Evolutionary conservation across 768 basidiomycete genomes (phyloP).

Genomic region (Rhodotorula graminis): DNA sequence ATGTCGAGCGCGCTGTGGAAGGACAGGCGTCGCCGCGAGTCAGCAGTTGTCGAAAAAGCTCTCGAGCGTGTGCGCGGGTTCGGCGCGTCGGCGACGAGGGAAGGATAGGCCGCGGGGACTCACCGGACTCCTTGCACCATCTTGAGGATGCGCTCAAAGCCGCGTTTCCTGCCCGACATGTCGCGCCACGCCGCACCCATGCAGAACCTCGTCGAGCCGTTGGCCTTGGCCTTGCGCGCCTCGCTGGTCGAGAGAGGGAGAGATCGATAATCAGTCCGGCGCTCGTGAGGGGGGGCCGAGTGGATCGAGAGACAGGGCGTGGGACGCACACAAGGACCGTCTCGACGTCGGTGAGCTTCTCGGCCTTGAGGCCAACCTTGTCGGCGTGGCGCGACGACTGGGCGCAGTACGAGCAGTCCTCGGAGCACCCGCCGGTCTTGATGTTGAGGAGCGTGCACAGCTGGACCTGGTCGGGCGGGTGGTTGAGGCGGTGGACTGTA

Average conservation of each 20-base stretch:
- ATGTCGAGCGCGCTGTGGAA: slow-evolving; percentile 76
- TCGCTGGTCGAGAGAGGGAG: slow-evolving; percentile 50
- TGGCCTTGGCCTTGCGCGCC: slow-evolving; percentile 86
- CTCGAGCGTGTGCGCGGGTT: background rate
- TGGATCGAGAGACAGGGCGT: background rate
- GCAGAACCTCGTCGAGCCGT: slow-evolving; percentile 95
- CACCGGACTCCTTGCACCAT: slow-evolving; percentile 64
- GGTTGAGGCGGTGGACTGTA: slow-evolving; percentile 72
- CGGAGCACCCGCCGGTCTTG: slow-evolving; percentile 95
- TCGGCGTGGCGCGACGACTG: slow-evolving; percentile 92
- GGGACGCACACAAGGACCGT: slow-evolving; percentile 67
- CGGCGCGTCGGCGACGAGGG: no score
- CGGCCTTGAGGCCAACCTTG: slow-evolving; percentile 67
- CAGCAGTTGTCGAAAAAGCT: background rate
- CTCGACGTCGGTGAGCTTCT: slow-evolving; percentile 76
- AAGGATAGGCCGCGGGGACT: background rate
- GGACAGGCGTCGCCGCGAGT: background rate
- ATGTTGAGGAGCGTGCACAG: slow-evolving; percentile 98
- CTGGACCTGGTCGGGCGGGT: slow-evolving; percentile 85
- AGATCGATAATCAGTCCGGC: background rate
- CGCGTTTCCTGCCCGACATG: slow-evolving; percentile 81
- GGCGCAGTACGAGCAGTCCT: slow-evolving; percentile 98
- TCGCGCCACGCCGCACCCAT: slow-evolving; percentile 99
- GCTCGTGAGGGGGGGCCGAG: background rate
- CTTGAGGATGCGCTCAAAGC: slow-evolving; percentile 83